A percentile compares a stretch with the other conserved stretches of the same genome.
These are phyloP conservation scores for Wickerhamomyces ciferrii DNA, from an alignment of 805 yeast genomes.

Conservation along the genomic window DNA sequence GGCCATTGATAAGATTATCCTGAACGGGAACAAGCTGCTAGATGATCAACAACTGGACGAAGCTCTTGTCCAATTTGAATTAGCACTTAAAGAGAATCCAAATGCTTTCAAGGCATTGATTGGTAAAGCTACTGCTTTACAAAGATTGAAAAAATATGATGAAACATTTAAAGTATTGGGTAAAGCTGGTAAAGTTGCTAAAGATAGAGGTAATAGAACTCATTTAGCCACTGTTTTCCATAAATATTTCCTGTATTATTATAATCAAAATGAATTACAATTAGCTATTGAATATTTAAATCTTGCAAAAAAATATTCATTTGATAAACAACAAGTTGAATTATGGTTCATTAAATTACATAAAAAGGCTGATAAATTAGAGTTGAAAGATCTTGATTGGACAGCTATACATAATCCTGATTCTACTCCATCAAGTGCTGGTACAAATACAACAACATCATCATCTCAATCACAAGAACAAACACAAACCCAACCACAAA, in stretches of 20 bases:
- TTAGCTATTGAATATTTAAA: conserved; percentile 35
- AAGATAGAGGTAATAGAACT: conserved; percentile 32
- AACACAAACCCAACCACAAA: conserved; percentile 10
- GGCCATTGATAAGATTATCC: conserved; percentile 29
- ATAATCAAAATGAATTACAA: conserved; percentile 31
- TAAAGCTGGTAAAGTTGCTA: conserved; percentile 39
- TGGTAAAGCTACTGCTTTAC: conserved; percentile 39
- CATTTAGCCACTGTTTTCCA: conserved; percentile 41
- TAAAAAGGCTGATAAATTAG: conserved; percentile 13
- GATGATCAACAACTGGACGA: conserved; percentile 32
- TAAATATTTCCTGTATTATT: conserved; percentile 36
- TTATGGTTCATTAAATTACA: conserved; percentile 17
- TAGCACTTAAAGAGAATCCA: conserved; percentile 36
- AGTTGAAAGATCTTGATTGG: conserved; percentile 2
- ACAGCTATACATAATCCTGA: conserved; percentile 4
- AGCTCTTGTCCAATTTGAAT: conserved; percentile 33
- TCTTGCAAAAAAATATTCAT: conserved; percentile 32
- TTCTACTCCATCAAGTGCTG: background rate
- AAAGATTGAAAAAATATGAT: conserved; percentile 35
- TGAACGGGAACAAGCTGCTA: conserved; percentile 31
- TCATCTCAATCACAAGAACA: no score
- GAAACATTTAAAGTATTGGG: conserved; percentile 37
- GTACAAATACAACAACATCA: no score
- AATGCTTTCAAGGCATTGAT: conserved; percentile 39
- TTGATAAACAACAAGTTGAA: conserved; percentile 20